These are phyloP conservation scores for Syzygium aqueum DNA, from an alignment of 345 rosid species.

Conservation along the genomic window DNA sequence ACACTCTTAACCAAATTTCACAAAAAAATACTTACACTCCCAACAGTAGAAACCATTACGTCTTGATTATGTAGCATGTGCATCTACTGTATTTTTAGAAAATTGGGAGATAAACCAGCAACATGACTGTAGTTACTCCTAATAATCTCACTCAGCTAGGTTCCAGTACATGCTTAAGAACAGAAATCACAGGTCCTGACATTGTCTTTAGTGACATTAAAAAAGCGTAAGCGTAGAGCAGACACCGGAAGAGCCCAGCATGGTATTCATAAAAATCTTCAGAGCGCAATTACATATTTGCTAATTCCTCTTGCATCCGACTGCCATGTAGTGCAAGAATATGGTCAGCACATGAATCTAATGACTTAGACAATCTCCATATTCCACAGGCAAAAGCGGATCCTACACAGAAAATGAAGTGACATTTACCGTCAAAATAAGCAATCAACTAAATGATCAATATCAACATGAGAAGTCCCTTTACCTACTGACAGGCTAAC, in stretches of 20 bases:
- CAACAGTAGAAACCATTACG: neutral
- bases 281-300: conserved; percentile 47
- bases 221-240: neutral
- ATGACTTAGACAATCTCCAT: conserved; percentile 22
- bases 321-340: conserved; percentile 61
- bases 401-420: conserved; percentile 19
- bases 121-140: neutral
- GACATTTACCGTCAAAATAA: neutral
- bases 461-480: neutral
- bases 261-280: neutral
- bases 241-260: neutral
- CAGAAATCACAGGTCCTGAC: neutral
- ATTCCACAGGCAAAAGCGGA: conserved; percentile 26
- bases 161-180: neutral
- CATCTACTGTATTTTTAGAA: neutral
- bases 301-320: conserved; percentile 57
- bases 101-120: neutral
- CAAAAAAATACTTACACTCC: neutral
- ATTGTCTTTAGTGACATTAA: neutral
- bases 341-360: conserved; percentile 39
- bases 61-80: neutral
- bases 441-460: neutral
- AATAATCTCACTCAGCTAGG: neutral
- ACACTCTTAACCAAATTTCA: neutral
- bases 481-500: conserved; percentile 22